Base-by-base conservation (phyloP, 2,329 filamentous ascomycete genomes). In the Xylariaceae sp. region DNA sequence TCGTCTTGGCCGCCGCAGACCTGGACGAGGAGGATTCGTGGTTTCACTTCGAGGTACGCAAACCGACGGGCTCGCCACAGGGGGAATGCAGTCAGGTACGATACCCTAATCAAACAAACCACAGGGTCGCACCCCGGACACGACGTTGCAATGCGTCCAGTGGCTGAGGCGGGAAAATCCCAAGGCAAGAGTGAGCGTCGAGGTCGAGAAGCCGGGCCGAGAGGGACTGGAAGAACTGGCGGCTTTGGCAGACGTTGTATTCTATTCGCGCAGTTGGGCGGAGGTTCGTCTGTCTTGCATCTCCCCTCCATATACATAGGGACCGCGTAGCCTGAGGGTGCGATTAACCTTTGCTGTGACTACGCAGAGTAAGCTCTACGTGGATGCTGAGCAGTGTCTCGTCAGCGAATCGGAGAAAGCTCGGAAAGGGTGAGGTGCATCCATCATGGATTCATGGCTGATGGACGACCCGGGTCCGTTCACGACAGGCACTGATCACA, bases 201-300 rank as follows among this genome's bases (percentile, higher is more conserved):
- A 88, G 59, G 65, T 83, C 29, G 83, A 88, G 63, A 87, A 85
- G 56, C 82, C 83, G 2, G 70, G 68, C 9, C 71, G 83, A 9
- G 58, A 62, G 18, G 80, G 78, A 2, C 66, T 87, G 39, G 62
- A 67, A 34, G 66, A 74, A 18, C 68, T 86, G 33, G 80, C 80
- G 17, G 65, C 66, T 26, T 67, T 73, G 50, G 82, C 81, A 16
- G 78, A 87, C 53, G 71, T 85, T 13, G 75, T 87, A n/a, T 85
- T 87, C 57, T 87, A 82, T 61, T 85, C 83, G 9, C 75, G 72
- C 51, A 70, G 68, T 35, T 88, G 83, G 83, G 83, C 83, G 43
- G 72, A 81, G 66, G 81, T 82, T 61, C 61, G 64, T 62, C 38
- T 38, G 64, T 62, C 38, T 38, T 35, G 18, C 15, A 16, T 17